Evolutionary conservation across 805 yeast genomes (phyloP).

Genomic region (Candida silvicultrix): DNA sequence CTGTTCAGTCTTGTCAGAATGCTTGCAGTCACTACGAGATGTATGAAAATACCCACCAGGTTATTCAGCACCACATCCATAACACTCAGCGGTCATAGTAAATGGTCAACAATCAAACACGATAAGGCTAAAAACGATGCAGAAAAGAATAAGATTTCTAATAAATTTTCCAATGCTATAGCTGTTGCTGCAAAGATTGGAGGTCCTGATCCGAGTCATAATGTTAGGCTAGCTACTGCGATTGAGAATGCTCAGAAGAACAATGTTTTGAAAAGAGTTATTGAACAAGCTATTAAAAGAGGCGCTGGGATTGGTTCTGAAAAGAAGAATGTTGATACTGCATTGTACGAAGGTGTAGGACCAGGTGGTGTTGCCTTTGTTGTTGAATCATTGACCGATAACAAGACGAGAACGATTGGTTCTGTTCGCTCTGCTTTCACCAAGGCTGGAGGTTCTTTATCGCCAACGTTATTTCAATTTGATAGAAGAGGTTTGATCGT

Average conservation of each 20-base stretch:
- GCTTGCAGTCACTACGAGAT: background rate
- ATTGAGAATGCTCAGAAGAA: slow-evolving; percentile 72
- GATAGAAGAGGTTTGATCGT: slow-evolving; percentile 70
- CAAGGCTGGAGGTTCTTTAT: slow-evolving; percentile 60
- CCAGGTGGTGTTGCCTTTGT: slow-evolving; percentile 88
- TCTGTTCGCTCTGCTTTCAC: slow-evolving; percentile 69
- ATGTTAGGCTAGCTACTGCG: slow-evolving; percentile 57
- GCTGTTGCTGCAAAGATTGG: slow-evolving; percentile 70
- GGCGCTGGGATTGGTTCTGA: slow-evolving; percentile 63
- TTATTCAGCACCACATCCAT: background rate
- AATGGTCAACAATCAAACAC: slow-evolving; percentile 94
- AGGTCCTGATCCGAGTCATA: slow-evolving; percentile 59
- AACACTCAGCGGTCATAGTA: slow-evolving; percentile 65
- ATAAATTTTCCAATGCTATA: slow-evolving; percentile 66
- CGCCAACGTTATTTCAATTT: slow-evolving; percentile 77
- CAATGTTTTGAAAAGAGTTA: slow-evolving; percentile 76
- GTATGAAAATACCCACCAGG: background rate
- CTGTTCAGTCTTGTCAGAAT: too few relatives aligned
- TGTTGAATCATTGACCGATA: slow-evolving; percentile 85
- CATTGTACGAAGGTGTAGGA: slow-evolving; percentile 82
- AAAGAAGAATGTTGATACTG: slow-evolving; percentile 43
- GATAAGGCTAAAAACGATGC: slow-evolving; percentile 92
- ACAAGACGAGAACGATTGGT: slow-evolving; percentile 75
- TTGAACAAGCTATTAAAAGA: slow-evolving; percentile 82
- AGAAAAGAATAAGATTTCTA: slow-evolving; percentile 60